These are phyloP conservation scores for Plasmodium sp. DNA, from an alignment of 169 alveolate genomes.

Conservation along the genomic window DNA sequence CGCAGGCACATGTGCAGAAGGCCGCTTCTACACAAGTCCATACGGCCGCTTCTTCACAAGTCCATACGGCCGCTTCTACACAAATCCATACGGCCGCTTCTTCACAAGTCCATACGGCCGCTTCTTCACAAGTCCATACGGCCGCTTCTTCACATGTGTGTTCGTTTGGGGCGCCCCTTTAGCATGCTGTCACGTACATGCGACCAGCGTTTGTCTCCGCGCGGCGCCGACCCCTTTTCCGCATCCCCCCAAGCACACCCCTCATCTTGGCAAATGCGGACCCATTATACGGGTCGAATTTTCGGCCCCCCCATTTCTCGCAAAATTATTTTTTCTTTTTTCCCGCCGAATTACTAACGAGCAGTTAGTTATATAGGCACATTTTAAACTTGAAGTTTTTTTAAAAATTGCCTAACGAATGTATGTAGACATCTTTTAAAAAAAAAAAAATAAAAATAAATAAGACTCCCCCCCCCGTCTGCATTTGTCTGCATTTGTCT, in stretches of 20 bases:
- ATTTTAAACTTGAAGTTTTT: neutral
- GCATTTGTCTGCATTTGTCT: neutral
- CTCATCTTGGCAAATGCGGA: neutral
- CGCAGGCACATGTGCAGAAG: neutral
- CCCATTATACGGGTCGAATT: neutral
- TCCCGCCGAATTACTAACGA: neutral
- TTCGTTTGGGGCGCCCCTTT: neutral
- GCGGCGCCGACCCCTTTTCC: neutral
- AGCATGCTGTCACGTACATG: neutral
- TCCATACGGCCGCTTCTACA: too few species aligned
- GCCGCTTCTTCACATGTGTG: neutral
- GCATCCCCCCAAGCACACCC: neutral
- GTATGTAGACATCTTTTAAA: neutral
- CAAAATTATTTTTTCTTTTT: too few species aligned
- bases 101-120: neutral
- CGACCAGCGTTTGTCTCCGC: neutral
- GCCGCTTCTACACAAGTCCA: too few species aligned
- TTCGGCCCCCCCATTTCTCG: neutral
- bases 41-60: too few species aligned
- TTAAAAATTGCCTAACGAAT: neutral
- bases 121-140: neutral
- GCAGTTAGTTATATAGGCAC: neutral
- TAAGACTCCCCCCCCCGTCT: neutral
- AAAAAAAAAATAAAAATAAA: too few species aligned
- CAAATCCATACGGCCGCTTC: neutral